Evolutionary conservation across 257 asterid species (phyloP).

Genomic region (Cinchona pubescens): DNA sequence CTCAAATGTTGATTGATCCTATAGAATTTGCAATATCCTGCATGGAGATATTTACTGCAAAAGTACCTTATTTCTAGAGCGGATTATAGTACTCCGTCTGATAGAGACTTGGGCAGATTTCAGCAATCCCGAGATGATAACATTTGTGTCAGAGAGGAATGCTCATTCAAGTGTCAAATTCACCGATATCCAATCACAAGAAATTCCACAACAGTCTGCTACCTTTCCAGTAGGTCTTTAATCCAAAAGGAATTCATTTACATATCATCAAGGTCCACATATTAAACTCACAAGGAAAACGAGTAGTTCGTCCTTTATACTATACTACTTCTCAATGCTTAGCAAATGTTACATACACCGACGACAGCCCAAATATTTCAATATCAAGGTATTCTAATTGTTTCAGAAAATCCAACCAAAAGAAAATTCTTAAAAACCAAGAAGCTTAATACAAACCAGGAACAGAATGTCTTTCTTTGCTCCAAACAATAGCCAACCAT

Average conservation of each 20-base stretch:
- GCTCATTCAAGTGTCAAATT: slow-evolving; percentile 1
- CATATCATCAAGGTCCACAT: neutral
- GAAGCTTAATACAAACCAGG: neutral
- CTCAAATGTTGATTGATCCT: slow-evolving; percentile 6
- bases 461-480: neutral
- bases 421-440: neutral
- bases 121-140: neutral
- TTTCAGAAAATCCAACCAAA: neutral
- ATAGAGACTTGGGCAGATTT: neutral
- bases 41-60: neutral
- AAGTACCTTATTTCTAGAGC: neutral
- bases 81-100: neutral
- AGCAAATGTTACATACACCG: neutral
- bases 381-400: neutral
- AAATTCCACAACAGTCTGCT: neutral
- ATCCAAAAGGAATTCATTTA: neutral
- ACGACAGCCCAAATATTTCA: neutral
- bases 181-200: neutral
- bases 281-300: neutral
- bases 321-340: neutral
- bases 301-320: neutral
- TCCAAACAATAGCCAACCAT: neutral
- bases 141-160: neutral
- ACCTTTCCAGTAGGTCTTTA: no score
- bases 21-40: neutral